phyloP scores from a whole-genome alignment of 2,329 filamentous ascomycete species.

The Bipolaris oryzae region DNA sequence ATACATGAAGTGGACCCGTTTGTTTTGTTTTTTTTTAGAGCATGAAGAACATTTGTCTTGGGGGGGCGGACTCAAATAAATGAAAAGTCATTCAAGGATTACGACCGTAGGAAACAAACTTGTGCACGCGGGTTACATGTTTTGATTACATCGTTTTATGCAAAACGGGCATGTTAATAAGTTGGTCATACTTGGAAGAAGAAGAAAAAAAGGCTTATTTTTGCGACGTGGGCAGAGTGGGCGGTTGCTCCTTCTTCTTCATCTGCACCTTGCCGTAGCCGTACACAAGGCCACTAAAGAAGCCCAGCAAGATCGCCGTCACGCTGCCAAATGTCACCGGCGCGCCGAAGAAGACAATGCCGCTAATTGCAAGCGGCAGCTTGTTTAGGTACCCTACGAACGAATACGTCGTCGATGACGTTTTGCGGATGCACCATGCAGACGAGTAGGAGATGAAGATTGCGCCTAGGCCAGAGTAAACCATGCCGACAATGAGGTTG shows the following conservation, averaged over 20 bases:
- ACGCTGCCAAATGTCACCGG: slow-evolving; percentile 91
- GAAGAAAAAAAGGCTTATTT: too few species aligned
- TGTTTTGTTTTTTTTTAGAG: slow-evolving; percentile 2
- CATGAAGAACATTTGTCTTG: background rate
- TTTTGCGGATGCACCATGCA: slow-evolving; percentile 97
- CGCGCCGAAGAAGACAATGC: slow-evolving; percentile 92
- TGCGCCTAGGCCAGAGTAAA: slow-evolving; percentile 88
- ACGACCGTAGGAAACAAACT: background rate
- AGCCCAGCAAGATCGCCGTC: slow-evolving; percentile 87
- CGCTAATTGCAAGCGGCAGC: slow-evolving; percentile 89
- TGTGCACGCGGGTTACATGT: too few species aligned
- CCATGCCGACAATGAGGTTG: slow-evolving; percentile 81
- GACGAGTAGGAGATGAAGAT: slow-evolving; percentile 99
- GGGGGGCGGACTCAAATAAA: background rate
- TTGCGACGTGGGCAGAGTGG: too few species aligned
- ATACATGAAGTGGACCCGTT: background rate
- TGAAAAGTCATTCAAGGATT: background rate
- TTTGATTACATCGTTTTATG: too few species aligned
- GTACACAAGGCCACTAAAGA: slow-evolving; percentile 90
- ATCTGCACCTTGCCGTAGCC: slow-evolving; percentile 74
- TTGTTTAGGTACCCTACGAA: slow-evolving; percentile 99
- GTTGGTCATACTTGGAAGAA: too few species aligned
- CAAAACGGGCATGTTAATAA: too few species aligned
- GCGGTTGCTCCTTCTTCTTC: too few species aligned
- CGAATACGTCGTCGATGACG: slow-evolving; percentile 95